These are phyloP conservation scores for Colletotrichum lupini DNA, from an alignment of 2,329 filamentous ascomycete genomes.

Conservation along the genomic window DNA sequence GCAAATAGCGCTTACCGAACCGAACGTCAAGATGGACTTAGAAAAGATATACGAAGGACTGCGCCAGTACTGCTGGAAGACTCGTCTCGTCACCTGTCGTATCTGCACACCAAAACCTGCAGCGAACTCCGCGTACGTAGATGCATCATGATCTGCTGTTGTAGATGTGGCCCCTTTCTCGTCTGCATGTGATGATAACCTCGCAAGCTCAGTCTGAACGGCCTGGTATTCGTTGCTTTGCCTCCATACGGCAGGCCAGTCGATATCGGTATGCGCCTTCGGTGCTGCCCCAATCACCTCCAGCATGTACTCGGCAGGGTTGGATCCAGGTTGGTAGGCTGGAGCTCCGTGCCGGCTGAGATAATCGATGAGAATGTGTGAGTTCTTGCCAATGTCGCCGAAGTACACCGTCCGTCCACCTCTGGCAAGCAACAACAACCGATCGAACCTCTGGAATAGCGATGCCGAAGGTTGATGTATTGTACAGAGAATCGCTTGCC, in stretches of 20 bases:
- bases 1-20: conserved; percentile 40
- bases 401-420: conserved; percentile 59
- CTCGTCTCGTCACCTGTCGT: conserved; percentile 67
- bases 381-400: conserved; percentile 63
- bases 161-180: background rate
- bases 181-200: conserved; percentile 26
- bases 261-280: conserved; percentile 56
- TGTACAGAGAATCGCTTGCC: conserved; percentile 54
- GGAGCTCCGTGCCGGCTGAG: conserved; percentile 60
- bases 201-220: conserved; percentile 29
- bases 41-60: conserved; percentile 81
- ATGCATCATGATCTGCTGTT: background rate
- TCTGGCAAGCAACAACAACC: conserved; percentile 18
- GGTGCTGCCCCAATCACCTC: conserved; percentile 47
- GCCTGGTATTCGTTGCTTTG: conserved; percentile 51
- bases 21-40: conserved; percentile 69
- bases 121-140: conserved; percentile 60
- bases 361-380: conserved; percentile 59
- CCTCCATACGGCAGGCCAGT: conserved; percentile 59
- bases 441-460: conserved; percentile 36
- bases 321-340: conserved; percentile 58
- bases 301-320: conserved; percentile 64
- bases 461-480: conserved; percentile 37
- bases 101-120: conserved; percentile 73
- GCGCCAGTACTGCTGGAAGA: conserved; percentile 84